Evolutionary conservation across 2,329 filamentous ascomycete genomes (phyloP), one percentile per base, ranked within the genome.

Genomic region (Zymoseptoria brevis): DNA sequence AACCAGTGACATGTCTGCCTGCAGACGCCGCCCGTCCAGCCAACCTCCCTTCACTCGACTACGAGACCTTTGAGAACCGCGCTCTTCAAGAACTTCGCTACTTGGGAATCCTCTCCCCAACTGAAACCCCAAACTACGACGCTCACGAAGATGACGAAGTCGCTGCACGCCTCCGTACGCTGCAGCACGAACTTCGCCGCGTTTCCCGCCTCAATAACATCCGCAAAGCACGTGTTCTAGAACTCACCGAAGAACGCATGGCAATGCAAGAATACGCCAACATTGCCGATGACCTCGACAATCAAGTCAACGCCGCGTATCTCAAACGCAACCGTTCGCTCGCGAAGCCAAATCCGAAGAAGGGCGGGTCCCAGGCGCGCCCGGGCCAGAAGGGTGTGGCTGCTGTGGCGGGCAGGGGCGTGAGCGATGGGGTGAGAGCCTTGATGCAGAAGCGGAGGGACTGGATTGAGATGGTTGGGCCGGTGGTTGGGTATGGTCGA

Each of bases 211-310:
- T 89, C 74, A 99, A 99, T 73, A 93, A 92, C 48, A 90, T 93
- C 4, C 88, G 91, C 63, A 97, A 97, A 75, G 82, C 90, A 6
- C 85, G 92, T 2, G 80, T 99, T 9, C 85, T 90, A 1, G 92
- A 96, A 45, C 81, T 96, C 26, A 90, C 94, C 7, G 88, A 91
- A 67, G 92, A 96, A 72, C 87, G 90, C 65, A 93, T 99, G 84
- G 94, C 94, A 0, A 87, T 94, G 76, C 94, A 99, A 72, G 94
- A 99, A 73, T 99, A 96, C 78, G 88, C 87, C 73, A 96, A 91
- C 58, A 99, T 99, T 67, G 87, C 95, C 55, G 94, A 99, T 72
- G 94, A 99, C 73, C 85, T 99, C 21, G 94, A 99, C 78, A 86
- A 87, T 50, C 94, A 97, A 72, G 91, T 97, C 50, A 92, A 97